Evolutionary conservation across 306 rosid genomes (phyloP).

Genomic region (Acacia melanoxylon): DNA sequence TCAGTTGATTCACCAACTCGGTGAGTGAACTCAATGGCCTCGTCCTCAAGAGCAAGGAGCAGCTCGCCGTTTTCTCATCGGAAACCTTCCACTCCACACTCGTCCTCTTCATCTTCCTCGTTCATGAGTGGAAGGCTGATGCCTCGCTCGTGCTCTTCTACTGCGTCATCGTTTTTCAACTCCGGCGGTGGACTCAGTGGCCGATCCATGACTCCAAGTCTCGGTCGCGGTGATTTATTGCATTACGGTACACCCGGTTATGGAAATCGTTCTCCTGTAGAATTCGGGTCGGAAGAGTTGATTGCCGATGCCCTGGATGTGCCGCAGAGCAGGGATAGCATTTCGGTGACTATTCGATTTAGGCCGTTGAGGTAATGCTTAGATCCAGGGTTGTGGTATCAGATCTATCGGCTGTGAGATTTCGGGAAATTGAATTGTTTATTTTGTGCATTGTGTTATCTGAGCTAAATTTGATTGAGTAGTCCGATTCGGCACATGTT

Average conservation of each 20-base stretch:
- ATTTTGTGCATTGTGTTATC: conserved; percentile 15
- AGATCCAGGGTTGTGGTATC: conserved; percentile 57
- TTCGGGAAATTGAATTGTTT: conserved; percentile 22
- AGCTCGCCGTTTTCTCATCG: conserved; percentile 91
- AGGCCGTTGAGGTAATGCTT: conserved; percentile 89
- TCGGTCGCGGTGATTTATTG: conserved; percentile 56
- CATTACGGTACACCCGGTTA: conserved; percentile 38
- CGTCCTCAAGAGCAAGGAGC: conserved; percentile 84
- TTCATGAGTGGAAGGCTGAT: conserved; percentile 55
- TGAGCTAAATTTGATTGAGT: conserved; percentile 42
- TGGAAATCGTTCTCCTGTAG: conserved; percentile 56
- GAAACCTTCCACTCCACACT: conserved; percentile 66
- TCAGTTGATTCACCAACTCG: conserved; percentile 47
- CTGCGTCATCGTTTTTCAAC: conserved; percentile 72
- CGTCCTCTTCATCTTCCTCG: conserved; percentile 68
- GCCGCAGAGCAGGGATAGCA: conserved; percentile 71
- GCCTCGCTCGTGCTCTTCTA: conserved; percentile 80
- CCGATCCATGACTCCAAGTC: conserved; percentile 77
- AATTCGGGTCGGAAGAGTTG: conserved; percentile 67
- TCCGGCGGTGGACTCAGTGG: conserved; percentile 60
- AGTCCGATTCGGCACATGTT: conserved; percentile 32
- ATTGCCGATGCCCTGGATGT: conserved; percentile 59
- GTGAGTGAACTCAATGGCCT: conserved; percentile 68
- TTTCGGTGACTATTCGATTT: conserved; percentile 94
- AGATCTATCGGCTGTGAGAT: conserved; percentile 49